These are phyloP conservation scores for Globisporangium ultimum DNA, from an alignment of 352 stramenopile genomes.

Conservation along the genomic window DNA sequence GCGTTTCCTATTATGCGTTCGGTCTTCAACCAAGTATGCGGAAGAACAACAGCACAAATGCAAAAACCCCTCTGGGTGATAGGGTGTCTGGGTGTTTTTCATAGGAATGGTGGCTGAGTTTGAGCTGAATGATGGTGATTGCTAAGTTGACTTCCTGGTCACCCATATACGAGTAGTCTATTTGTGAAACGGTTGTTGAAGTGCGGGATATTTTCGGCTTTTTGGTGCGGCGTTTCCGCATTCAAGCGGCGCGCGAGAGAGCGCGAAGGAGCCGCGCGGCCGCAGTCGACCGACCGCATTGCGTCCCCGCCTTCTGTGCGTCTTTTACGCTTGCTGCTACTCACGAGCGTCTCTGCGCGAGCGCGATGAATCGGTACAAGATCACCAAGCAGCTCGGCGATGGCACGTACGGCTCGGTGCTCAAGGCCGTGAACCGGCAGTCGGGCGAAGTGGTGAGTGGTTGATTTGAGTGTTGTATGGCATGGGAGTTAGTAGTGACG, in stretches of 20 bases:
- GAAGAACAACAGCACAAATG: too few relatives aligned
- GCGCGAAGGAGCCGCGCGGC: not conserved
- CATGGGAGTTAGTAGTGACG: too few relatives aligned
- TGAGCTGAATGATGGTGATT: not conserved
- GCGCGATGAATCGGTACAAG: constrained; percentile 91
- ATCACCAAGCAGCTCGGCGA: constrained; percentile 95
- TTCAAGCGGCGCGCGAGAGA: not conserved
- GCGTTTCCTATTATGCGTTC: too few relatives aligned
- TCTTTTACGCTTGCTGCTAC: too few relatives aligned
- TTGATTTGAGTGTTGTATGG: not conserved
- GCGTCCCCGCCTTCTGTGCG: too few relatives aligned
- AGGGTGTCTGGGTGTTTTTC: not conserved
- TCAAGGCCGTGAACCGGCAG: constrained; percentile 93
- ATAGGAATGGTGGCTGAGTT: not conserved
- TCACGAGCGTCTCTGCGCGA: too few relatives aligned
- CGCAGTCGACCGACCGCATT: too few relatives aligned
- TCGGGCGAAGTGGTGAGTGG: constrained; percentile 89
- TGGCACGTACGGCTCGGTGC: constrained; percentile 94
- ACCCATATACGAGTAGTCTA: not conserved
- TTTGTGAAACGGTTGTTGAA: not conserved
- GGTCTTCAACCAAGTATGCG: too few relatives aligned
- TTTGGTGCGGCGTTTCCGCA: not conserved
- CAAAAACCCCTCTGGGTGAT: not conserved
- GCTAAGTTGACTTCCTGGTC: not conserved
- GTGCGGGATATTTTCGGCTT: not conserved